phyloP scores from a whole-genome alignment of 805 yeast species.

The Groenewaldozyma salmanticensis region DNA sequence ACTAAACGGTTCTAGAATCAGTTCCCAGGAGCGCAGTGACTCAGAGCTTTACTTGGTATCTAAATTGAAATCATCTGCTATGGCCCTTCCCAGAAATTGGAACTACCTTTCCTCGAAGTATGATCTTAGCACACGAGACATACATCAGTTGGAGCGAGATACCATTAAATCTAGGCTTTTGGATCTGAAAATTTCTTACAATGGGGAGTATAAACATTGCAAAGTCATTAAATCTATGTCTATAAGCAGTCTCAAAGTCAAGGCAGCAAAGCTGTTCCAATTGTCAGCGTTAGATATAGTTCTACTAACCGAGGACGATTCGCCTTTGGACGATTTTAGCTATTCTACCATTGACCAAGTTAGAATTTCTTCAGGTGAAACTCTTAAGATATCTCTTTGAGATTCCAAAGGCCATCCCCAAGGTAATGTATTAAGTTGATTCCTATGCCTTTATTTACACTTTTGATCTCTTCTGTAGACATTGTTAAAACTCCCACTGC shows the following conservation, averaged over 20 bases:
- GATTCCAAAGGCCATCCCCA: conserved; percentile 65
- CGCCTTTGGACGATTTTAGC: background rate
- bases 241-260: conserved; percentile 29
- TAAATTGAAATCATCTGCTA: conserved; percentile 27
- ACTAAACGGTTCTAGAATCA: conserved; percentile 51
- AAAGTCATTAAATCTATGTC: conserved; percentile 25
- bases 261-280: conserved; percentile 17
- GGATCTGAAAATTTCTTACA: conserved; percentile 10
- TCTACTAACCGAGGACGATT: background rate
- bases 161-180: conserved; percentile 16
- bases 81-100: conserved; percentile 32
- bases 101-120: conserved; percentile 22
- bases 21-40: conserved; percentile 40
- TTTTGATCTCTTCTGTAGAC: conserved; percentile 84
- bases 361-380: too few relatives aligned
- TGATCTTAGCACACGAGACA: conserved; percentile 14
- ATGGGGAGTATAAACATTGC: conserved; percentile 3
- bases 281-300: conserved; percentile 8
- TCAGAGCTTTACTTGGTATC: conserved; percentile 62
- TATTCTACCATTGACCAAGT: too few relatives aligned
- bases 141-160: conserved; percentile 4
- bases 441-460: conserved; percentile 79
- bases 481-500: conserved; percentile 82
- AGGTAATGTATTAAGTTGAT: conserved; percentile 73
- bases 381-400: conserved; percentile 7